A percentile compares a stretch with the other conserved stretches of the same genome.
Evolutionary conservation across 495 filamentous ascomycete species (phyloP).

Genomic region (Hypoxylon cercidicola): DNA sequence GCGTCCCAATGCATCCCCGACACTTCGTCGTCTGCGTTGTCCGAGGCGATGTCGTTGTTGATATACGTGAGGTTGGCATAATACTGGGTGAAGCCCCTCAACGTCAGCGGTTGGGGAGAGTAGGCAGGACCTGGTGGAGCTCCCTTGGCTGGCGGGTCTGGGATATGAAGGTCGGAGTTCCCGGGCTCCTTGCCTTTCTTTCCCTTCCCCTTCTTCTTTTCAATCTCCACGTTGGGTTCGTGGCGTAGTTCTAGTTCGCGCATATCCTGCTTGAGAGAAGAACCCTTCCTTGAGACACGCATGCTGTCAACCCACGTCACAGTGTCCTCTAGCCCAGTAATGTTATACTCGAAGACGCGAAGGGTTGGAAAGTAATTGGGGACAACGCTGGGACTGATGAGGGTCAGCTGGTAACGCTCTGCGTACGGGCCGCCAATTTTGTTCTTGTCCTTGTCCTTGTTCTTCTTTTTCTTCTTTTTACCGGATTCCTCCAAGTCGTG

Average conservation of each 20-base stretch:
- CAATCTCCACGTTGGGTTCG: constrained; percentile 29
- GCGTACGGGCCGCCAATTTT: constrained; percentile 80
- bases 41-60: constrained; percentile 69
- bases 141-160: constrained; percentile 75
- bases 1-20: constrained; percentile 55
- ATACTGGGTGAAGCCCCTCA: constrained; percentile 86
- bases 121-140: constrained; percentile 90
- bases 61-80: constrained; percentile 90
- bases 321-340: constrained; percentile 74
- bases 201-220: constrained; percentile 59
- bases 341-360: constrained; percentile 92
- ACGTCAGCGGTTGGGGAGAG: constrained; percentile 81
- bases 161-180: constrained; percentile 70
- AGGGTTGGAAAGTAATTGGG: constrained; percentile 93
- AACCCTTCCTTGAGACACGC: constrained; percentile 5
- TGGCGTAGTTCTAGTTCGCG: constrained; percentile 39
- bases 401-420: constrained; percentile 82
- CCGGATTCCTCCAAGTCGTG: constrained; percentile 45
- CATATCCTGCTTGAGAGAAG: constrained; percentile 12
- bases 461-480: constrained; percentile 54
- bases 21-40: constrained; percentile 33
- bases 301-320: constrained; percentile 55
- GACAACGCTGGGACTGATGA: constrained; percentile 86
- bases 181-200: constrained; percentile 66
- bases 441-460: constrained; percentile 58